phyloP scores from a whole-genome alignment of 1,284 basidiomycete species.

The Caloboletus firmus region DNA sequence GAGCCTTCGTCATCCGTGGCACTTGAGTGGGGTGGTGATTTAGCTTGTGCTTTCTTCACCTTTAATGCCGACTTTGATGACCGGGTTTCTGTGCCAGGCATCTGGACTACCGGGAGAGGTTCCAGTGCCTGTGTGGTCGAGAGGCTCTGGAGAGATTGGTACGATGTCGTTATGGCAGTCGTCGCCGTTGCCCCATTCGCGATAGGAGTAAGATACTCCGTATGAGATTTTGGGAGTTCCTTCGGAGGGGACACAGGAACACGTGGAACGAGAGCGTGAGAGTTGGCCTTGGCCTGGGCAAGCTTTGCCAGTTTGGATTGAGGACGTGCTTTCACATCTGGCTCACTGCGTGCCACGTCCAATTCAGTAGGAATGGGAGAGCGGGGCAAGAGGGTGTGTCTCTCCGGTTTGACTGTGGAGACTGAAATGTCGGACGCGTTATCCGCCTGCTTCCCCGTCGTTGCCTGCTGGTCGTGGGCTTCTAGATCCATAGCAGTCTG shows the following conservation, averaged over 20 bases:
- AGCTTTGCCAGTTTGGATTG: conserved; percentile 72
- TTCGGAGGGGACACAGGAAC: conserved; percentile 36
- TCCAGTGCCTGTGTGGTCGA: conserved; percentile 28
- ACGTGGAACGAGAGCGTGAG: conserved; percentile 37
- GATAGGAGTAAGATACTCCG: conserved; percentile 70
- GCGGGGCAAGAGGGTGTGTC: conserved; percentile 1
- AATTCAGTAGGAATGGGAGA: conserved; percentile 10
- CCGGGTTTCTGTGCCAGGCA: conserved; percentile 38
- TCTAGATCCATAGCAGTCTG: conserved; percentile 51
- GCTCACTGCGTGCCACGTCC: conserved; percentile 12
- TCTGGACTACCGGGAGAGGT: conserved; percentile 25
- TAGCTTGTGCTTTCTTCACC: conserved; percentile 53
- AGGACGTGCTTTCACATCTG: conserved; percentile 37
- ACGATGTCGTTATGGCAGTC: conserved; percentile 77
- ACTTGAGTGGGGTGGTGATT: conserved; percentile 35
- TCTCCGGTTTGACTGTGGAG: conserved; percentile 26
- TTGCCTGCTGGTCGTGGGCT: conserved; percentile 29
- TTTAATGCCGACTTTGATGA: conserved; percentile 71
- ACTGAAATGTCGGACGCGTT: conserved; percentile 20
- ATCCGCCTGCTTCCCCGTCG: conserved; percentile 11
- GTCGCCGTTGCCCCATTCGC: conserved; percentile 74
- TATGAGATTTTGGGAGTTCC: conserved; percentile 45
- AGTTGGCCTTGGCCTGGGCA: conserved; percentile 56
- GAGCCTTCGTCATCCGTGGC: conserved; percentile 41
- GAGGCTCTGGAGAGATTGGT: conserved; percentile 60